Evolutionary conservation across 371 early-diverging fungal species (phyloP).

Genomic region (Mortierella sp.): DNA sequence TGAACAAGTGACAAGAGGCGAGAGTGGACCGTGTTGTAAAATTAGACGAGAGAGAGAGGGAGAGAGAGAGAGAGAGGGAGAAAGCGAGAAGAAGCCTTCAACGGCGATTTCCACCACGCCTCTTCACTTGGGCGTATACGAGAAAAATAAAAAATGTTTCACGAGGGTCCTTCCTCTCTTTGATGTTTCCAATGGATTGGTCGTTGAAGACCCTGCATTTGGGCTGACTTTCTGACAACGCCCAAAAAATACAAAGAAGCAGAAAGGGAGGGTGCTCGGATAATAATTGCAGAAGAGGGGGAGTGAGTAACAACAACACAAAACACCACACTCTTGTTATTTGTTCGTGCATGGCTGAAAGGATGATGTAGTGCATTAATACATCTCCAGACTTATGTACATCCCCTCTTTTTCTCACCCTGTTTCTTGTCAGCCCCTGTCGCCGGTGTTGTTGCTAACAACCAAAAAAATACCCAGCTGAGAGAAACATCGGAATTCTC

Average conservation of each 20-base stretch:
- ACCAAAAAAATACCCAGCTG: not conserved
- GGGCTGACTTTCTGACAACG: not conserved
- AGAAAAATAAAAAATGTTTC: constrained; percentile 4
- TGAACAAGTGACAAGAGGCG: too few relatives aligned
- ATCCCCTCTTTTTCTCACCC: not conserved
- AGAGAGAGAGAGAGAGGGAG: too few relatives aligned
- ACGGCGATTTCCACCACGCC: not conserved
- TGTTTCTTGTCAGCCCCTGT: not conserved
- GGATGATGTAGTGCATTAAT: not conserved
- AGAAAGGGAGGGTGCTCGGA: not conserved
- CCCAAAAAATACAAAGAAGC: too few relatives aligned
- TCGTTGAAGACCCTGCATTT: not conserved
- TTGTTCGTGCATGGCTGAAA: not conserved
- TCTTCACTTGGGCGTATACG: not conserved
- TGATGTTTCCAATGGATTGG: not conserved
- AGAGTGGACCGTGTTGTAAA: too few relatives aligned
- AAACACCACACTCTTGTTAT: too few relatives aligned
- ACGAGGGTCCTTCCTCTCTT: not conserved
- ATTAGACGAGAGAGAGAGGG: too few relatives aligned
- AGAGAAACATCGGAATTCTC: not conserved
- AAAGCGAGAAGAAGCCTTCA: not conserved
- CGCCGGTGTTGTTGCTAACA: not conserved
- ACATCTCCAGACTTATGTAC: not conserved
- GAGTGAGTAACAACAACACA: not conserved
- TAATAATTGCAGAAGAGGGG: not conserved